A percentile compares a stretch with the other conserved stretches of the same genome.
Evolutionary conservation across 1,284 basidiomycete species (phyloP).

Genomic region (Ganoderma lingzhi): DNA sequence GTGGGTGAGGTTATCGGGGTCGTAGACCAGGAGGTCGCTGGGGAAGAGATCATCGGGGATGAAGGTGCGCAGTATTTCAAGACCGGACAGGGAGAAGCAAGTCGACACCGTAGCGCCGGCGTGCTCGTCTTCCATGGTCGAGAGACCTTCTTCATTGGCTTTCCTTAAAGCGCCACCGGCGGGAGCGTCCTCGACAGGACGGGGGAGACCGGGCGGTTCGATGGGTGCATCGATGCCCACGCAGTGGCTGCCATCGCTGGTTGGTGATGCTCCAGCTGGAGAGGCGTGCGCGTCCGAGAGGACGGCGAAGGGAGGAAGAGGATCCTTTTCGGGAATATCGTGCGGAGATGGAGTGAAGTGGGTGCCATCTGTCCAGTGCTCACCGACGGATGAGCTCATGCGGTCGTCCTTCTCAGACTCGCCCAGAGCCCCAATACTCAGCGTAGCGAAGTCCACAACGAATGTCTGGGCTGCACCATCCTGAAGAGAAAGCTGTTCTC

Average conservation of each 20-base stretch:
- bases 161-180: background rate
- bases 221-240: background rate
- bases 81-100: constrained; percentile 14
- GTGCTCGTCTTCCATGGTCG: background rate
- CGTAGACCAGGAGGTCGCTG: constrained; percentile 41
- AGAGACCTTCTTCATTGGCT: background rate
- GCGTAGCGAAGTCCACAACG: constrained; percentile 33
- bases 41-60: constrained; percentile 41
- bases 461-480: constrained; percentile 21
- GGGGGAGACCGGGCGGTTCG: constrained; percentile 11
- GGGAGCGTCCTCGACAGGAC: background rate
- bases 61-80: constrained; percentile 38
- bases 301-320: background rate
- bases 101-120: too few relatives aligned
- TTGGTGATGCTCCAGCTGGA: background rate
- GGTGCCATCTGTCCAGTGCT: background rate
- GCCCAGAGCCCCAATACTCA: background rate
- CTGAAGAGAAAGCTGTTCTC: background rate
- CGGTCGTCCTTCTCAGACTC: background rate
- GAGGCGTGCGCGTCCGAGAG: too few relatives aligned
- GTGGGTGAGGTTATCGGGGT: constrained; percentile 24
- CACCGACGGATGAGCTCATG: background rate
- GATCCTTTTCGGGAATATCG: background rate
- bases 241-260: background rate
- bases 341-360: background rate